Conservation (phyloP, 306 rosid species). For the Prunus campanulata region DNA sequence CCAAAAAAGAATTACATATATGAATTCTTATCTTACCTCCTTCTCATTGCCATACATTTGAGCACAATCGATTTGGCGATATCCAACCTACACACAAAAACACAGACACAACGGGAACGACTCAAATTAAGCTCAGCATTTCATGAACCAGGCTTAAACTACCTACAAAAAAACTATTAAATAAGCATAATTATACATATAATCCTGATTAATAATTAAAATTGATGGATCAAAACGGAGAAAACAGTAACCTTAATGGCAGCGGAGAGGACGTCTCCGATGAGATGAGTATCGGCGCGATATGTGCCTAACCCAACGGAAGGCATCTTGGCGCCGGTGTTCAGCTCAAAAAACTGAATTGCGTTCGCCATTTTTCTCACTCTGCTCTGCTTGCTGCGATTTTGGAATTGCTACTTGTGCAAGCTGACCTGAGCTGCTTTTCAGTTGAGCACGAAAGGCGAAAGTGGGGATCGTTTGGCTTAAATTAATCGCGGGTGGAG, state of each 20-base stretch:
- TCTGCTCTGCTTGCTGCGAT: not conserved
- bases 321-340: slow-evolving; percentile 78
- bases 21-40: slow-evolving; percentile 35
- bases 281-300: slow-evolving; percentile 49
- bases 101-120: too few relatives aligned
- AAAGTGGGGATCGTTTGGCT: not conserved
- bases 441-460: not conserved
- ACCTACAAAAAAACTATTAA: not conserved
- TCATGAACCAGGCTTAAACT: not conserved
- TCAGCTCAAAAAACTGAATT: slow-evolving; percentile 47
- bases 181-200: not conserved
- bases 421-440: not conserved
- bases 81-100: slow-evolving; percentile 44
- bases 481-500: not conserved
- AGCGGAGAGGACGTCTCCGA: slow-evolving; percentile 42
- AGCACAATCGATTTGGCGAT: slow-evolving; percentile 68
- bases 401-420: not conserved
- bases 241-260: slow-evolving; percentile 48
- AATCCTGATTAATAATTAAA: not conserved
- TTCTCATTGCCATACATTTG: slow-evolving; percentile 49
- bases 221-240: not conserved
- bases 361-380: slow-evolving; percentile 40
- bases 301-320: slow-evolving; percentile 76
- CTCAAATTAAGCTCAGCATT: not conserved
- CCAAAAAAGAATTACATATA: too few relatives aligned